phyloP scores from a whole-genome alignment of 148 eudicot genomes.

The Pouteria glomerata region DNA sequence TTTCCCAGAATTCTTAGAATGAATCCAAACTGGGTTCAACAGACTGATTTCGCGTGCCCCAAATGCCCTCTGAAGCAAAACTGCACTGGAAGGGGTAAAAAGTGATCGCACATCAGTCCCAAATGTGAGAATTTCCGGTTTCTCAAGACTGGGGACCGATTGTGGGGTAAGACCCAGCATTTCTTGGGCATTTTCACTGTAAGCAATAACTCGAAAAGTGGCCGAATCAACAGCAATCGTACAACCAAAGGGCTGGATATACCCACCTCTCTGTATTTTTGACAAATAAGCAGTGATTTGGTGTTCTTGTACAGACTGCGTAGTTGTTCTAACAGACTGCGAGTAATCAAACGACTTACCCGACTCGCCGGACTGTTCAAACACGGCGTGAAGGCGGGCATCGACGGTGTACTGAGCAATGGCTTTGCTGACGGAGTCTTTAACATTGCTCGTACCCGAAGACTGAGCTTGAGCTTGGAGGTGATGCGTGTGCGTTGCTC shows the following conservation, averaged over 20 bases:
- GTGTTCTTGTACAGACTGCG: conserved; percentile 52
- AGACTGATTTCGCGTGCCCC: conserved; percentile 65
- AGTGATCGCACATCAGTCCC: conserved; percentile 69
- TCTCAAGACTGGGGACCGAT: conserved; percentile 54
- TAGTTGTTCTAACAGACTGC: conserved; percentile 44
- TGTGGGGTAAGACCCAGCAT: conserved; percentile 56
- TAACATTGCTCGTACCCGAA: conserved; percentile 19
- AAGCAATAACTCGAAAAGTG: conserved; percentile 57
- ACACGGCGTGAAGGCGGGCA: conserved; percentile 77
- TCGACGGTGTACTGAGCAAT: conserved; percentile 70
- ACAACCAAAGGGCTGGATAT: conserved; percentile 86
- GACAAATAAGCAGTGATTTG: conserved; percentile 80
- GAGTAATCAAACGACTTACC: conserved; percentile 85
- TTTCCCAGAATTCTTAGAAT: conserved; percentile 63
- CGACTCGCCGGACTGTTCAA: conserved; percentile 65
- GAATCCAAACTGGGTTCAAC: conserved; percentile 81
- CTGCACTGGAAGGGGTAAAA: conserved; percentile 47
- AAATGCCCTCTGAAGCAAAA: conserved; percentile 58
- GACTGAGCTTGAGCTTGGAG: conserved; percentile 20
- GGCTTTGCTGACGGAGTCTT: conserved; percentile 56
- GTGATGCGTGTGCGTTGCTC: conserved; percentile 22
- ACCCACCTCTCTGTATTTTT: conserved; percentile 80
- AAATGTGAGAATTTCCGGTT: conserved; percentile 36
- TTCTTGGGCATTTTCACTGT: conserved; percentile 64
- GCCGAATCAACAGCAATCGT: conserved; percentile 64